Percentiles rank a stretch among this genome's conserved stretches.
phyloP scores from a whole-genome alignment of 148 eudicot genomes.

The Chenopodium suecicum region DNA sequence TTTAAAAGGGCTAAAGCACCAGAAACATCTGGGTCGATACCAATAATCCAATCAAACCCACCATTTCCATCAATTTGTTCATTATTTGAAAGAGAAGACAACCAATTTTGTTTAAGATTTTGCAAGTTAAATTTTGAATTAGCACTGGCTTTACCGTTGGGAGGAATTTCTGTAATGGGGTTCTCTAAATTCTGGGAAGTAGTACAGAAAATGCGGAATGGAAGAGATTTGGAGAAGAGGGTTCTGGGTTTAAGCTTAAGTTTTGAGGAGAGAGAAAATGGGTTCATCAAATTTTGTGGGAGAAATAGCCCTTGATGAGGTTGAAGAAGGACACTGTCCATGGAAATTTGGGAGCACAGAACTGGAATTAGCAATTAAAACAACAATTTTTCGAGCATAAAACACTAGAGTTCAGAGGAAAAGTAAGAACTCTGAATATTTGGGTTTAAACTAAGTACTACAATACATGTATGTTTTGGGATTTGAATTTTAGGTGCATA shows the following conservation, averaged over 20 bases:
- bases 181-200: conserved; percentile 23
- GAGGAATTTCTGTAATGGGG: conserved; percentile 23
- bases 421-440: too few relatives aligned
- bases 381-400: not conserved
- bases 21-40: conserved; percentile 86
- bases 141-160: conserved; percentile 18
- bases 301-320: conserved; percentile 10
- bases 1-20: conserved; percentile 81
- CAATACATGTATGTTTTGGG: too few relatives aligned
- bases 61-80: not conserved
- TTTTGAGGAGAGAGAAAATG: conserved; percentile 24
- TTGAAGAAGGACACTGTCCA: conserved; percentile 31
- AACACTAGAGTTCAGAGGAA: too few relatives aligned
- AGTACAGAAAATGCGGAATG: conserved; percentile 22
- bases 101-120: conserved; percentile 55
- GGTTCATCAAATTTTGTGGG: conserved; percentile 34
- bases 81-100: conserved; percentile 48
- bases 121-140: conserved; percentile 17
- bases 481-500: too few relatives aligned
- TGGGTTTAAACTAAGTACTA: too few relatives aligned
- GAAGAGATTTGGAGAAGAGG: conserved; percentile 20
- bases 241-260: conserved; percentile 24
- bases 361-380: not conserved
- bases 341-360: conserved; percentile 8
- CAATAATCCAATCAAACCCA: conserved; percentile 58